These are phyloP conservation scores for Fonsecaea erecta DNA, from an alignment of 2,329 filamentous ascomycete species.

Conservation along the genomic window DNA sequence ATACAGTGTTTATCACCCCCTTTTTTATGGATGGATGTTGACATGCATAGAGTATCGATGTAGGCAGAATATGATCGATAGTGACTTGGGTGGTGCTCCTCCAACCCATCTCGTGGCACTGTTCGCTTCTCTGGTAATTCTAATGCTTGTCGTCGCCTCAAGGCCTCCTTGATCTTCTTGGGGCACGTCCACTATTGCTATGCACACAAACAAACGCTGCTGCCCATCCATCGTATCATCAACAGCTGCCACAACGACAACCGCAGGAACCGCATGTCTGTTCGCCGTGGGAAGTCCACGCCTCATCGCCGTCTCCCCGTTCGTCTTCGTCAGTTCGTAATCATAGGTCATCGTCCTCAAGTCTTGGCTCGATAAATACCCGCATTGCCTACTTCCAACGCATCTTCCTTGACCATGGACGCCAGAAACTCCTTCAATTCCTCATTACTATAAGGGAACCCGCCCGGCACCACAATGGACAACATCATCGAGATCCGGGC, in stretches of 20 bases:
- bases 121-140: not conserved
- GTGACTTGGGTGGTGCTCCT: not conserved
- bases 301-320: not conserved
- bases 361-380: constrained; percentile 63
- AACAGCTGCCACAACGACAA: constrained; percentile 6
- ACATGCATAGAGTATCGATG: not conserved
- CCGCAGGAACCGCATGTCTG: not conserved
- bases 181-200: constrained; percentile 7
- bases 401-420: constrained; percentile 74
- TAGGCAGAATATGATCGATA: not conserved
- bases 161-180: constrained; percentile 11
- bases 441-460: constrained; percentile 87
- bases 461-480: constrained; percentile 85
- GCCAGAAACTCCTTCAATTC: constrained; percentile 80
- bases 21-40: not conserved
- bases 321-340: not conserved
- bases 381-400: constrained; percentile 67
- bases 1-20: not conserved
- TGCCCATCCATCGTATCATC: constrained; percentile 9
- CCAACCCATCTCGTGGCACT: not conserved
- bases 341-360: constrained; percentile 1
- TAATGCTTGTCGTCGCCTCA: not conserved
- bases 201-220: constrained; percentile 10
- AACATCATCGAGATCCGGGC: constrained; percentile 90
- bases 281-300: not conserved